These are phyloP conservation scores for Erysimum cheiri DNA, from an alignment of 441 rosid species.

Conservation along the genomic window DNA sequence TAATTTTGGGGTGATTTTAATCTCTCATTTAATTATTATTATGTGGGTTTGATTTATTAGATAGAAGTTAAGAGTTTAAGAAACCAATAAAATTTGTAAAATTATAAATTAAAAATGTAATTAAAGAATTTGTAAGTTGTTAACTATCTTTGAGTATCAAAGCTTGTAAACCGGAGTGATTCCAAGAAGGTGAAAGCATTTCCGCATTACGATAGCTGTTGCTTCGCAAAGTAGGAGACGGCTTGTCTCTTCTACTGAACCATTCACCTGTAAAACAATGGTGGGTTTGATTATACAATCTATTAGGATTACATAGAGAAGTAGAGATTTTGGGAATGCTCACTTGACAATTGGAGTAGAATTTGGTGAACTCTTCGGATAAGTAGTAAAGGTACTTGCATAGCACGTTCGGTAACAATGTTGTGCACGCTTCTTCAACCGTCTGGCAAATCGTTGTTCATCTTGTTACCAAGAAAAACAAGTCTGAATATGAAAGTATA, in stretches of 20 bases:
- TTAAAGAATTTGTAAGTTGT: too few species aligned
- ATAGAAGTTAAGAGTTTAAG: too few species aligned
- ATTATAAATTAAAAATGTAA: too few species aligned
- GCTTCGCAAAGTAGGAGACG: constrained; percentile 82
- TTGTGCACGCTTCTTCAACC: constrained; percentile 75
- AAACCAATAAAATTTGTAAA: too few species aligned
- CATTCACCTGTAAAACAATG: constrained; percentile 7
- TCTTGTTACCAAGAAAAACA: not conserved
- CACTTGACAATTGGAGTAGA: constrained; percentile 72
- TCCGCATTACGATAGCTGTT: constrained; percentile 65
- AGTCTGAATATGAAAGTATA: not conserved
- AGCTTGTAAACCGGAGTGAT: constrained; percentile 37
- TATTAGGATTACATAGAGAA: not conserved
- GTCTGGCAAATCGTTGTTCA: constrained; percentile 48
- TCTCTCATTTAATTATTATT: too few species aligned
- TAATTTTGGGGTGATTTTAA: too few species aligned
- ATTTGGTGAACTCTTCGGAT: constrained; percentile 69
- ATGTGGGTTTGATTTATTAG: too few species aligned
- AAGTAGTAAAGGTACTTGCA: constrained; percentile 75
- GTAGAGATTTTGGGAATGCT: not conserved
- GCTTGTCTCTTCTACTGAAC: constrained; percentile 69
- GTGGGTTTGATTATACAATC: constrained; percentile 12
- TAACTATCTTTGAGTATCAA: too few species aligned
- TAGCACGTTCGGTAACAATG: constrained; percentile 59
- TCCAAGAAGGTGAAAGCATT: constrained; percentile 50